These are phyloP conservation scores for Oxytropis ochrocephala DNA, from an alignment of 306 rosid species.

Conservation along the genomic window DNA sequence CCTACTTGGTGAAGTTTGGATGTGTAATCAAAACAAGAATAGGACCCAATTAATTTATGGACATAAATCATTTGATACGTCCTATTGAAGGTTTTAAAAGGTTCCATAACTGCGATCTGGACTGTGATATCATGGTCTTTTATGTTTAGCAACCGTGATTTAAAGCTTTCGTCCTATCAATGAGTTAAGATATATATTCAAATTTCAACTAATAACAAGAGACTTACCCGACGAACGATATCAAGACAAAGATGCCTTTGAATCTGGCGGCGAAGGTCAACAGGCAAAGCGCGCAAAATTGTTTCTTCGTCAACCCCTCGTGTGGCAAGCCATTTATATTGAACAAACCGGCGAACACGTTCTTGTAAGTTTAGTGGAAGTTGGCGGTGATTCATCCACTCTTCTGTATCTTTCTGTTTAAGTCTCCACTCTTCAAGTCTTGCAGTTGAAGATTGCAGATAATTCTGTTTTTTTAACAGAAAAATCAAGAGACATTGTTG, in stretches of 20 bases:
- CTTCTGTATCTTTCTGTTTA: conserved; percentile 77
- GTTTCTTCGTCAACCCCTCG: conserved; percentile 88
- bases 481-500: not conserved
- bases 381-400: conserved; percentile 97
- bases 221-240: conserved; percentile 70
- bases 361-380: conserved; percentile 69
- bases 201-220: not conserved
- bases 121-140: too few species aligned
- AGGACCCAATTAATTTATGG: not conserved
- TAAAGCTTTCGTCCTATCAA: too few species aligned
- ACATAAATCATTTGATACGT: not conserved
- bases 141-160: too few species aligned
- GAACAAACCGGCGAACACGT: conserved; percentile 74
- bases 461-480: conserved; percentile 31
- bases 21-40: not conserved
- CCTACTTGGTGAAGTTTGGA: not conserved
- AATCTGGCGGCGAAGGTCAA: conserved; percentile 77
- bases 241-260: conserved; percentile 86
- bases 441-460: conserved; percentile 71
- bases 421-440: conserved; percentile 94
- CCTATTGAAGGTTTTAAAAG: too few species aligned
- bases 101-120: too few species aligned
- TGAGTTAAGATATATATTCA: too few species aligned
- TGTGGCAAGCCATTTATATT: conserved; percentile 85
- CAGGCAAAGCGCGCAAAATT: conserved; percentile 61